Evolutionary conservation across 2,329 filamentous ascomycete genomes (phyloP).

Genomic region (Cladophialophora exuberans): DNA sequence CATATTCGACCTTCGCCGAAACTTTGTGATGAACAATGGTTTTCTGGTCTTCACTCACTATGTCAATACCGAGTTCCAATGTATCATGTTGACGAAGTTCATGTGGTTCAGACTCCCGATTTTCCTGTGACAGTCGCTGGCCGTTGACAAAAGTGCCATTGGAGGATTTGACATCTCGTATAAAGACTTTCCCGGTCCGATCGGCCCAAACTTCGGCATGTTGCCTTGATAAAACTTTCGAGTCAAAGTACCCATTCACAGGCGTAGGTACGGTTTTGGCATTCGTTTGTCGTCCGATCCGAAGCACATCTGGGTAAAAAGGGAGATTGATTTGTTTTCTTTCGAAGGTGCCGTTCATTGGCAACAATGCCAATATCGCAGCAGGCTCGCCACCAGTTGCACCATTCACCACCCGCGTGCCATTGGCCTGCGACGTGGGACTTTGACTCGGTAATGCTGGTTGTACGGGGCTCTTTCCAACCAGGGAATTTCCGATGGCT

Average conservation of each 20-base stretch:
- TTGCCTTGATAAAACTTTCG: constrained; percentile 92
- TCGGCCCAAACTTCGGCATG: constrained; percentile 96
- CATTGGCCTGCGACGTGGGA: constrained; percentile 67
- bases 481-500: constrained; percentile 24
- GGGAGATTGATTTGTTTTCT: constrained; percentile 94
- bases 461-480: constrained; percentile 28
- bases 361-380: constrained; percentile 81
- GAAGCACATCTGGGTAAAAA: constrained; percentile 88
- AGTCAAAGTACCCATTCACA: constrained; percentile 94
- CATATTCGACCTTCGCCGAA: constrained; percentile 93
- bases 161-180: constrained; percentile 95
- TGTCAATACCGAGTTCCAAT: constrained; percentile 94
- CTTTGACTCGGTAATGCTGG: constrained; percentile 70
- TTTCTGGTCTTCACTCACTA: constrained; percentile 97
- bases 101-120: constrained; percentile 93
- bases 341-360: constrained; percentile 95
- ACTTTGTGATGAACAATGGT: constrained; percentile 99
- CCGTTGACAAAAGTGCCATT: constrained; percentile 99
- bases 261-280: constrained; percentile 91
- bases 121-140: constrained; percentile 85
- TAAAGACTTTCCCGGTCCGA: constrained; percentile 85
- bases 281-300: constrained; percentile 96
- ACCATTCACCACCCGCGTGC: constrained; percentile 47
- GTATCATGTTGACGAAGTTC: constrained; percentile 90
- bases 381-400: constrained; percentile 60